Evolutionary conservation across 805 yeast species (phyloP).

Genomic region (Ascoidea asiatica): DNA sequence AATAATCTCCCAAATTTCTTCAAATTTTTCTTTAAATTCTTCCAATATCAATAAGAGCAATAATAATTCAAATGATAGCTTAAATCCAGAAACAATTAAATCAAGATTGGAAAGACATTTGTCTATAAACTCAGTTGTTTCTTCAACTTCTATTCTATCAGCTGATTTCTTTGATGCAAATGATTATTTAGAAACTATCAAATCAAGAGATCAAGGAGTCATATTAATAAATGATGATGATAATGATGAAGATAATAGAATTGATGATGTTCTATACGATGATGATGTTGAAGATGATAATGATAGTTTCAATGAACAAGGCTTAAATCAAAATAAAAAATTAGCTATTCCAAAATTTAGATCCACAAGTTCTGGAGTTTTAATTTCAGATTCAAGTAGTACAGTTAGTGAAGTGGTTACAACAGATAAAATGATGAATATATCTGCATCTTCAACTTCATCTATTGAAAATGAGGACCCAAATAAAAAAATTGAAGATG

Average conservation of each 20-base stretch:
- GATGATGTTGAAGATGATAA: conserved; percentile 9
- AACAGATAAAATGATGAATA: neutral
- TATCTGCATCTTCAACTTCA: conserved; percentile 11
- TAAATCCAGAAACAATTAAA: too few relatives aligned
- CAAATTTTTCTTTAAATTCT: too few relatives aligned
- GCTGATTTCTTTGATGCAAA: conserved; percentile 59
- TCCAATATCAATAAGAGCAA: too few relatives aligned
- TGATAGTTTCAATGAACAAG: conserved; percentile 3
- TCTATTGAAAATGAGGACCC: conserved; percentile 7
- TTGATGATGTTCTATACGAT: conserved; percentile 15
- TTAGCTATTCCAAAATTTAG: neutral
- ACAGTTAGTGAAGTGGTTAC: too few relatives aligned
- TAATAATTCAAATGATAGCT: too few relatives aligned
- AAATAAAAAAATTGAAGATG: conserved; percentile 1
- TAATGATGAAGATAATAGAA: conserved; percentile 15
- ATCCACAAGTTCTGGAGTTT: neutral
- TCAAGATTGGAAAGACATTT: too few relatives aligned
- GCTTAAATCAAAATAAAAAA: neutral
- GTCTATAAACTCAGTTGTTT: too few relatives aligned
- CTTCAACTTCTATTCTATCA: too few relatives aligned
- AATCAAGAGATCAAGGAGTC: conserved; percentile 29
- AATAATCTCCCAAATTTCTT: too few relatives aligned
- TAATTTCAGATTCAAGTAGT: neutral
- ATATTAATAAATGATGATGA: conserved; percentile 31
- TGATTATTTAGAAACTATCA: conserved; percentile 38